Evolutionary conservation across 2,329 filamentous ascomycete species (phyloP).

Genomic region (Sphaceloma murrayae): DNA sequence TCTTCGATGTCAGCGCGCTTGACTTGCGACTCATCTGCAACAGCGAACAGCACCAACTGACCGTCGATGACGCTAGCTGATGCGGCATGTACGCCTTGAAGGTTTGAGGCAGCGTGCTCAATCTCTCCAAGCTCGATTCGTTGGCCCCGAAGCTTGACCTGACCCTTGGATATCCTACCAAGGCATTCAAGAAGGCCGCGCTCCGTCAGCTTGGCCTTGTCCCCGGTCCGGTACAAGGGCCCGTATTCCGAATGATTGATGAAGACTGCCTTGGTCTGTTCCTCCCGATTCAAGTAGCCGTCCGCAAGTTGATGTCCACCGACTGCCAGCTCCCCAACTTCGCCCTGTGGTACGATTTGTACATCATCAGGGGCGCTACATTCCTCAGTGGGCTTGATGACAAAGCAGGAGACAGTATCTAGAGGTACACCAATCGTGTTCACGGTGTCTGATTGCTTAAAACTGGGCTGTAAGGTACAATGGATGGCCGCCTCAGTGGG

Average conservation of each 20-base stretch:
- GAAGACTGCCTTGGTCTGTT: constrained; percentile 65
- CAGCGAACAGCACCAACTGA: constrained; percentile 65
- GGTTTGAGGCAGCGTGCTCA: constrained; percentile 54
- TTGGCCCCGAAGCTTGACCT: constrained; percentile 81
- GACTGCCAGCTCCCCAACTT: constrained; percentile 69
- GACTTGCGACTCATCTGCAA: constrained; percentile 38
- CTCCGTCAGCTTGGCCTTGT: constrained; percentile 60
- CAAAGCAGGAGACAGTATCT: constrained; percentile 68
- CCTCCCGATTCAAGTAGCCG: constrained; percentile 70
- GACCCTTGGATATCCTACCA: constrained; percentile 67
- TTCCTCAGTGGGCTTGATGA: constrained; percentile 44
- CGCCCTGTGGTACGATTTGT: constrained; percentile 52
- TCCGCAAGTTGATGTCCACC: constrained; percentile 71
- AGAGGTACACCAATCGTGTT: constrained; percentile 69
- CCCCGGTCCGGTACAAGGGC: constrained; percentile 71
- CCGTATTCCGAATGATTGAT: constrained; percentile 56
- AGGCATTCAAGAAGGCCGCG: constrained; percentile 72
- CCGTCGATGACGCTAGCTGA: constrained; percentile 58
- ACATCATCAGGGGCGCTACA: constrained; percentile 27
- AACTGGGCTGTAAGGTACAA: constrained; percentile 63
- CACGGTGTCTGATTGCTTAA: constrained; percentile 48
- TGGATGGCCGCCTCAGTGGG: constrained; percentile 89
- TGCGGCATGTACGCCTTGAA: constrained; percentile 51
- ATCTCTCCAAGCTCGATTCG: constrained; percentile 64
- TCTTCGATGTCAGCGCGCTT: constrained; percentile 41